Base-by-base conservation (phyloP, 495 filamentous ascomycete genomes). In the Penicillium arizonense region DNA sequence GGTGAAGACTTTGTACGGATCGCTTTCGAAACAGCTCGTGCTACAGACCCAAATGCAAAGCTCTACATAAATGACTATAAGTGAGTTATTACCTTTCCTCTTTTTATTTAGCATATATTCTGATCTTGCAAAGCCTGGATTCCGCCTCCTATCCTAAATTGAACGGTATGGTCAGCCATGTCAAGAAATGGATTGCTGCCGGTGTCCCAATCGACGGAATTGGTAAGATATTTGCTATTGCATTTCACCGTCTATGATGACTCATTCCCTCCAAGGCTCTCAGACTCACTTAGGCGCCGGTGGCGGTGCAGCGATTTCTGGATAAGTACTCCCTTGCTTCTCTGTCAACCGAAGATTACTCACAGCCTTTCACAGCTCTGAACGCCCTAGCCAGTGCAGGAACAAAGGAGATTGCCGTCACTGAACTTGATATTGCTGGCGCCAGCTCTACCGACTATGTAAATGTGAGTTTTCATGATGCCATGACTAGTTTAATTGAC, bases 201-300 rank as follows among this genome's bases (percentile, higher is more conserved):
- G 87, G 87, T 53, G 70, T 86, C 30, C 86, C 86, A 42, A 89
- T 89, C 64, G 86, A 90, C 64, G 87, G 87, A 56, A 88, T 90
- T 47, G 81, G 81, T 64, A 62, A 61, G 59, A 55, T 12, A 35
- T 5, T 13, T 34, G 5, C 0, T 21, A 42, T 44, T 36, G 8
- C 14, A 2, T 11, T 26, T 43, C 5, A 34, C 37, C 0, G 12
- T 13, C 12, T 20, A 37, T 13, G 23, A 49, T 50, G 57, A 35
- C 62, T 53, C 11, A 51, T 33, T 30, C 32, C 0, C 7, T 37
- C 30, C 4, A 21, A 72, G 81, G 81, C 50, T 83, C 83, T 14
- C 86, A 89, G 64, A 74, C 76, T 39, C 87, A 90, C 61, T 59
- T 88, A 44, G 44, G 40, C 14, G 35, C 34, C 9, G 46, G 46